Percentiles rank a stretch among this genome's conserved stretches.
phyloP scores from a whole-genome alignment of 306 rosid species.

The Gynostemma pentaphyllum region DNA sequence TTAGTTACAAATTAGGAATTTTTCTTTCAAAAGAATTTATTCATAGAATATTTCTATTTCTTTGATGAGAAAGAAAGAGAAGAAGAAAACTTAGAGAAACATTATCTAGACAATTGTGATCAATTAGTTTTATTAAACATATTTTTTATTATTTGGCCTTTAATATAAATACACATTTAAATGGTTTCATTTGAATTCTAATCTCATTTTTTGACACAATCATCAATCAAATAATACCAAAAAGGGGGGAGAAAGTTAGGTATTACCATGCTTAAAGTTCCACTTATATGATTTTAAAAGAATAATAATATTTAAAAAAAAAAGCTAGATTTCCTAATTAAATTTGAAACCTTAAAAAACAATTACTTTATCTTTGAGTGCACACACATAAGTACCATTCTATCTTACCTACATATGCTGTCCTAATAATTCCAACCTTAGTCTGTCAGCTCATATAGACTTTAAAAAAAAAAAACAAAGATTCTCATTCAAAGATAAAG shows the following conservation, averaged over 20 bases:
- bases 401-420: neutral
- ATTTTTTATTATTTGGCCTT: neutral
- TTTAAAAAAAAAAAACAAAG: neutral
- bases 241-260: neutral
- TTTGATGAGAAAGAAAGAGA: neutral
- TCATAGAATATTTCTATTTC: too few relatives aligned
- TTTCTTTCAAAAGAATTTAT: too few relatives aligned
- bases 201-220: neutral
- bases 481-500: neutral
- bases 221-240: neutral
- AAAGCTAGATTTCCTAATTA: neutral
- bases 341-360: neutral
- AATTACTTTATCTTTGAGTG: neutral
- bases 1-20: too few relatives aligned
- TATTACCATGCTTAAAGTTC: constrained; percentile 1
- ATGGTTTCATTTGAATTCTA: neutral
- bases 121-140: neutral
- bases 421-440: neutral
- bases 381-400: neutral
- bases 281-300: neutral
- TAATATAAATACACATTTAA: neutral
- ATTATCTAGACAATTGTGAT: neutral
- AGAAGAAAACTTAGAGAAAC: neutral
- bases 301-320: neutral
- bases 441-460: constrained; percentile 2